Evolutionary conservation across 1,139 yeast genomes (phyloP).

Genomic region (Debaryomyces nepalensis): DNA sequence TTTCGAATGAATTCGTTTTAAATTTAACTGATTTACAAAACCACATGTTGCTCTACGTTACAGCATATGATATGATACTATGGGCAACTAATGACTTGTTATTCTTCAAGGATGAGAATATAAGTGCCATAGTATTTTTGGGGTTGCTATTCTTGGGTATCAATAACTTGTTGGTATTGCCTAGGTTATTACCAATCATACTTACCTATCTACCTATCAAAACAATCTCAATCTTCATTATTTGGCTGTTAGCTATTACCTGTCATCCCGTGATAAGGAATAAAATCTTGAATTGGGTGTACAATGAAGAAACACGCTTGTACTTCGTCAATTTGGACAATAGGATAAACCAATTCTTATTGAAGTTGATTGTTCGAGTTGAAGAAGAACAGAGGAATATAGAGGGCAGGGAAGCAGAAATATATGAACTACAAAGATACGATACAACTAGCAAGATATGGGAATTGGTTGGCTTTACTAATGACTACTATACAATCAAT

Average conservation of each 20-base stretch:
- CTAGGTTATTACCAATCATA: constrained; percentile 36
- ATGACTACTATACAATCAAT: constrained; percentile 55
- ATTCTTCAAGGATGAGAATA: constrained; percentile 66
- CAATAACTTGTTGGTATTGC: constrained; percentile 36
- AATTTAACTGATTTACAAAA: constrained; percentile 87
- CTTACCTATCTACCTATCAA: constrained; percentile 35
- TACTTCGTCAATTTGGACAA: constrained; percentile 51
- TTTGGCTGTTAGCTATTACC: constrained; percentile 57
- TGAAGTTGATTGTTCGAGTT: constrained; percentile 27
- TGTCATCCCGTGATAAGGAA: constrained; percentile 62
- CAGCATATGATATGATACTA: constrained; percentile 61
- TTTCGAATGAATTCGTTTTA: constrained; percentile 75
- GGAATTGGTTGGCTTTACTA: constrained; percentile 60
- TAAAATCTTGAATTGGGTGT: constrained; percentile 45
- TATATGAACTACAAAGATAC: constrained; percentile 71
- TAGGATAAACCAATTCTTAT: constrained; percentile 46
- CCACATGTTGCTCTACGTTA: constrained; percentile 71
- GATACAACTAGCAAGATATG: constrained; percentile 58
- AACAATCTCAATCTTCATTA: constrained; percentile 34
- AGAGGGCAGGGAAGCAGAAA: constrained; percentile 53
- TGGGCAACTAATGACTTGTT: constrained; percentile 60
- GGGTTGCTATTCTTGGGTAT: constrained; percentile 29
- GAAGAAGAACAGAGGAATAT: constrained; percentile 17
- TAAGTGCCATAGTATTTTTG: constrained; percentile 60
- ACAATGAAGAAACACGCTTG: constrained; percentile 66